Evolutionary conservation across 805 yeast genomes (phyloP).

Genomic region (Blastobotrys terrestris): DNA sequence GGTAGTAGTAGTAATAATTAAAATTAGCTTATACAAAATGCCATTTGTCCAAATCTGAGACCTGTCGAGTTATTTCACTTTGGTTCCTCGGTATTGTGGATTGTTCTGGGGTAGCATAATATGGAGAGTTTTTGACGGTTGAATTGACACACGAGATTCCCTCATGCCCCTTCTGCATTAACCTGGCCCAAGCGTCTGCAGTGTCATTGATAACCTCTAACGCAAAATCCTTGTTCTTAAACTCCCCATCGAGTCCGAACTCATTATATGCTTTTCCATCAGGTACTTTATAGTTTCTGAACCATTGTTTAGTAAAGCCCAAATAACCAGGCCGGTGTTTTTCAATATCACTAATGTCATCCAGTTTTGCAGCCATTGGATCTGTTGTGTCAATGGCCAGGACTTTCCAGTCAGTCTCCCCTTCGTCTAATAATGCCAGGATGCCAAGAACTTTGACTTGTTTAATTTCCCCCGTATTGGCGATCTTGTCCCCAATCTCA

Average conservation of each 20-base stretch:
- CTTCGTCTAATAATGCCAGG: slow-evolving; percentile 93
- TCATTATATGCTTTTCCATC: slow-evolving; percentile 71
- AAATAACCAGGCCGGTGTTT: slow-evolving; percentile 63
- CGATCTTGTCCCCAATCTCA: slow-evolving; percentile 67
- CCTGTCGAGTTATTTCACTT: not conserved
- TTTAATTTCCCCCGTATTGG: slow-evolving; percentile 62
- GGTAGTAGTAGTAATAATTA: not conserved
- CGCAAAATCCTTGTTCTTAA: slow-evolving; percentile 52
- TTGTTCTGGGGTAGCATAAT: slow-evolving; percentile 30
- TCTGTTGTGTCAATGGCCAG: slow-evolving; percentile 64
- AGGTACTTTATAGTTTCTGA: slow-evolving; percentile 76
- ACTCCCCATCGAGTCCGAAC: slow-evolving; percentile 70
- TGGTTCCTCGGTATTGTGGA: slow-evolving; percentile 15
- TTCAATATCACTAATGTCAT: slow-evolving; percentile 64
- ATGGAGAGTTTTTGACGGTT: slow-evolving; percentile 50
- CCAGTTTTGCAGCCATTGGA: slow-evolving; percentile 53
- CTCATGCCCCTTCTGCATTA: slow-evolving; percentile 51
- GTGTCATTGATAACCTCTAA: slow-evolving; percentile 57
- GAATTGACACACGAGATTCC: slow-evolving; percentile 67
- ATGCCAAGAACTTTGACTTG: slow-evolving; percentile 92
- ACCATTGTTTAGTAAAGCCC: slow-evolving; percentile 68
- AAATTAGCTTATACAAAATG: not conserved
- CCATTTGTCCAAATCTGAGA: slow-evolving; percentile 10
- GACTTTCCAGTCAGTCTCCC: slow-evolving; percentile 95
- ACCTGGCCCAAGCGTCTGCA: slow-evolving; percentile 58